Base-by-base conservation (phyloP, 345 rosid genomes). In the Lumnitzera littorea region DNA sequence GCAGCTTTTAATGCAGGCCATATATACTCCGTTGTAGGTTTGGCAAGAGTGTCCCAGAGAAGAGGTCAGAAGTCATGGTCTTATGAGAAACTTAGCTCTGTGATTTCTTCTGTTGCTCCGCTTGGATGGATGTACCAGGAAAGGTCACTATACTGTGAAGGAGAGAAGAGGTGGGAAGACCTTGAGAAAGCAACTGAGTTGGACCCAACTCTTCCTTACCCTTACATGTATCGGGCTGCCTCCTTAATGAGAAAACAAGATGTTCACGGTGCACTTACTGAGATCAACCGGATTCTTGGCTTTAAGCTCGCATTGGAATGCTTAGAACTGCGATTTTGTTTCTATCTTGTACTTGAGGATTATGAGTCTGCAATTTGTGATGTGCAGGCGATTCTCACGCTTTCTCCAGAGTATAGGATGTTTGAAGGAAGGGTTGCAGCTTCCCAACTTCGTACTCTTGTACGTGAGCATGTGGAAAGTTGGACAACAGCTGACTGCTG, bases 401-500 rank as follows among this genome's bases (percentile, higher is more conserved):
- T 94, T 55, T 80, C 92, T 59, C 96, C 96, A 23, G 85, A 80
- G 51, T 94, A 88, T 74, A 80, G 91, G 62, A 83, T 94, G 97
- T 86, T 94, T 63, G 92, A 83, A 69, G 97, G 99, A 63, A 84
- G 95, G 70, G 99, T 83, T 17, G 91, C 92, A 15, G 99, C 91
- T 3, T 77, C 87, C 66, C 95, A 94, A 61, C 86, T 94, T 15
- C 79, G 85, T n/a, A 88, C 78, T 2, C 96, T 94, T 53, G 97
- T 94, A 56, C 84, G 82, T 57, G 99, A 86, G 80, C 97, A 94
- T 70, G 81, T 88, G 20, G 99, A 81, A 48, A 83, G 63, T 62
- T 94, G 96, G 97, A 90, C 97, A 48, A 79, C 96, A 1, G 99
- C 99, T 0, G 99, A 94, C 79, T 94, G 96, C 76, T 94, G 99